Evolutionary conservation across 2,329 filamentous ascomycete genomes (phyloP).

Genomic region (Coleophoma eucalyptorum): DNA sequence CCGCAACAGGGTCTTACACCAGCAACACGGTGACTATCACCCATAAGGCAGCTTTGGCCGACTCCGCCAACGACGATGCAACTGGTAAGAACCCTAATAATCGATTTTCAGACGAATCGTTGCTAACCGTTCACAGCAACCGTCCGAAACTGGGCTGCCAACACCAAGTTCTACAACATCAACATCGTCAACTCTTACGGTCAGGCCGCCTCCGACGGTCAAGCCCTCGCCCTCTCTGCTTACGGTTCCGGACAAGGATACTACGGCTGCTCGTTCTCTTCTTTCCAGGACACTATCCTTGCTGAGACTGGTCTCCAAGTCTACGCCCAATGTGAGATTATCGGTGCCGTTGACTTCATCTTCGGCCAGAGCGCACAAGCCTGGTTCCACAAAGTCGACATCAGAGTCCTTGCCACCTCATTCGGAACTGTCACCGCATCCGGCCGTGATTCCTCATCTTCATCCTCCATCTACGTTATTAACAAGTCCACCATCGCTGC

Average conservation of each 20-base stretch:
- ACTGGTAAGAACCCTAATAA: not conserved
- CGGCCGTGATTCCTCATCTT: conserved; percentile 31
- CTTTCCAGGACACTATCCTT: conserved; percentile 50
- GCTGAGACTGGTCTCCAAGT: conserved; percentile 44
- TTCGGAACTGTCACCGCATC: conserved; percentile 40
- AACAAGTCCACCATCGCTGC: conserved; percentile 42
- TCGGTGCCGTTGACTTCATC: conserved; percentile 53
- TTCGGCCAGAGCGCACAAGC: conserved; percentile 46
- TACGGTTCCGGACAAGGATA: conserved; percentile 45
- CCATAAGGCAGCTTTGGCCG: conserved; percentile 32
- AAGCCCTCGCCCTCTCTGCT: conserved; percentile 47
- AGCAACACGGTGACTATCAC: conserved; percentile 42
- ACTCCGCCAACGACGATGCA: conserved; percentile 34
- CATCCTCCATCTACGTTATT: conserved; percentile 46
- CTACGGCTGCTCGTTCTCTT: conserved; percentile 47
- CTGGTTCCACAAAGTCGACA: conserved; percentile 45
- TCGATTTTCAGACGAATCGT: too few species aligned
- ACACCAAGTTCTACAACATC: conserved; percentile 52
- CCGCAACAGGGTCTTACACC: conserved; percentile 36
- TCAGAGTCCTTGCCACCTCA: conserved; percentile 36
- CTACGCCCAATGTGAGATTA: conserved; percentile 49
- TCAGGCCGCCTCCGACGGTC: conserved; percentile 27
- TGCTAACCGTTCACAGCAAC: not conserved
- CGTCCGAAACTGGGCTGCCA: conserved; percentile 28
- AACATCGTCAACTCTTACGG: conserved; percentile 46